Evolutionary conservation across 768 basidiomycete species (phyloP), one percentile per base, ranked within the genome.

Genomic region (Amylocystis lapponica): DNA sequence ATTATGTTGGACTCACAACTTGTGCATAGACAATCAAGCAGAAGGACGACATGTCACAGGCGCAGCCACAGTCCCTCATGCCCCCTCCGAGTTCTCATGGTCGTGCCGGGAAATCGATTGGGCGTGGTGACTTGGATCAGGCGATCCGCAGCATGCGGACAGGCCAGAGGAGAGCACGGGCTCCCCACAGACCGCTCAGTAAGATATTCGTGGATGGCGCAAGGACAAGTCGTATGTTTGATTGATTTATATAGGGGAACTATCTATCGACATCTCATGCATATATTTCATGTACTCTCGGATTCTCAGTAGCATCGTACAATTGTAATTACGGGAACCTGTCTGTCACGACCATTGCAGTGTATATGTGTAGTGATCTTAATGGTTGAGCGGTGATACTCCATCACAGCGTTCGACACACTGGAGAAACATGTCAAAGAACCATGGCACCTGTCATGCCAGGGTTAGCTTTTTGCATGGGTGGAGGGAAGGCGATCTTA

Each of bases 91-190:
- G 47, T 12, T 72, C 74, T 1, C 69, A 74, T 41, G 64, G 69
- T 4, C 61, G 65, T 21, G 67, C 71, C 22, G 74, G 71, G 31
- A 66, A 64, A 38, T 83, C 87, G 2, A 58, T 87, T 47, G 80
- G 82, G 6, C 76, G 83, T 27, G 92, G 92, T 9, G 84, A 85
- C 42, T 64, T 95, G 25, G 91, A 97, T 51, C 77, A 86, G 54
- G 86, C 86, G 2, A 84, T 97, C 30, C 80, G 86, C 14, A 90
- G 82, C 48, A 76, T 92, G 69, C 76, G 78, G 33, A 76, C 75
- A 36, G 90, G 81, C 27, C 77, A 71, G 57, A 69, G 76, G 35
- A 68, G 79, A 47, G 65, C 62, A 21, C 70, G 77, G 35, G 68
- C 69, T 22, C 67, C 35, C 7, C 46, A 50, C 11, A 47, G 81